phyloP scores from a whole-genome alignment of 2,329 filamentous ascomycete species.

The Penicillium sp. region DNA sequence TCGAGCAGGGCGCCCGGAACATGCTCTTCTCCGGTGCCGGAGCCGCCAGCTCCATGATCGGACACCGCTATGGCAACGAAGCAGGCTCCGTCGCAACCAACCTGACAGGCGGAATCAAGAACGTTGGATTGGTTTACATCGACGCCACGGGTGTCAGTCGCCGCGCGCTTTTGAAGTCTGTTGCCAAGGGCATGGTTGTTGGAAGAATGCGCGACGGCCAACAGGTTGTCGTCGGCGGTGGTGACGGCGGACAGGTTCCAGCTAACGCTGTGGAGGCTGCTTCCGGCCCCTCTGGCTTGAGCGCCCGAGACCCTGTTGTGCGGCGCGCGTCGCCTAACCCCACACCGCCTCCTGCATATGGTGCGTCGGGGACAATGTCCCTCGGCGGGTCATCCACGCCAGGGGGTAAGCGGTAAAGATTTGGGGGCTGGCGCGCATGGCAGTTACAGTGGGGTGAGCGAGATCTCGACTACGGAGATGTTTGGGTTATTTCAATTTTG shows the following conservation, averaged over 20 bases:
- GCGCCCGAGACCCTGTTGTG: slow-evolving; percentile 17
- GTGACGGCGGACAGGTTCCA: slow-evolving; percentile 38
- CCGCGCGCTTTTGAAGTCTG: slow-evolving; percentile 81
- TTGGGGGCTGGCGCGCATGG: slow-evolving; percentile 1
- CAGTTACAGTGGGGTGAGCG: too few relatives aligned
- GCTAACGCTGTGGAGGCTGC: slow-evolving; percentile 8
- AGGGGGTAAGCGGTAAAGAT: slow-evolving; percentile 26
- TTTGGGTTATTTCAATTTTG: background rate
- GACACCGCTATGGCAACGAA: slow-evolving; percentile 80
- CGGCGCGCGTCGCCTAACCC: slow-evolving; percentile 29
- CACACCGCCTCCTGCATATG: slow-evolving; percentile 37
- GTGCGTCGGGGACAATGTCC: slow-evolving; percentile 29
- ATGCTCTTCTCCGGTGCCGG: slow-evolving; percentile 64
- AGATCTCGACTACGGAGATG: background rate
- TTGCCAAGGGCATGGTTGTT: slow-evolving; percentile 81
- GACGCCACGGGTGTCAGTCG: slow-evolving; percentile 88
- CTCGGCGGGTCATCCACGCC: slow-evolving; percentile 27
- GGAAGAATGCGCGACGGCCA: slow-evolving; percentile 43
- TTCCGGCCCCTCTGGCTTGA: slow-evolving; percentile 11
- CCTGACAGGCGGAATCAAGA: slow-evolving; percentile 80
- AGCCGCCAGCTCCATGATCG: slow-evolving; percentile 76
- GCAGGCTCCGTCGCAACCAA: slow-evolving; percentile 68
- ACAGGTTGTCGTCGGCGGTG: slow-evolving; percentile 41
- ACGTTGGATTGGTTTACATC: slow-evolving; percentile 93
- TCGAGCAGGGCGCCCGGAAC: slow-evolving; percentile 75